A percentile compares a stretch with the other conserved stretches of the same genome.
phyloP scores from a whole-genome alignment of 176 grass and related monocot species.

The Dendrocalamus sinicus region DNA sequence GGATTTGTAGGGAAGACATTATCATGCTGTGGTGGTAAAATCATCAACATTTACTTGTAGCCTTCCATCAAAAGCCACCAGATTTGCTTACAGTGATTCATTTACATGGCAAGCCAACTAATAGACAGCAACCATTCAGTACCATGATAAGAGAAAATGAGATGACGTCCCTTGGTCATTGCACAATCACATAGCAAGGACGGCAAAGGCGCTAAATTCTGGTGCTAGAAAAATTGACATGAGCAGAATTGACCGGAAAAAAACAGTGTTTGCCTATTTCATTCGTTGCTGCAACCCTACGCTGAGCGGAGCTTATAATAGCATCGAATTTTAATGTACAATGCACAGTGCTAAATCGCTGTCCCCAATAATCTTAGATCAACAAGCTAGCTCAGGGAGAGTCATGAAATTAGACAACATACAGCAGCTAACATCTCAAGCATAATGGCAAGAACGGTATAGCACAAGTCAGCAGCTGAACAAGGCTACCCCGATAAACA shows the following conservation, averaged over 20 bases:
- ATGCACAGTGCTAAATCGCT: neutral
- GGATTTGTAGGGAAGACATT: neutral
- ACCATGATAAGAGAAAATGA: neutral
- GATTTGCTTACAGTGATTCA: neutral
- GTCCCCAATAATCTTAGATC: neutral
- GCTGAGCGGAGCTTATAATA: conserved; percentile 28
- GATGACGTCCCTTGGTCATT: neutral
- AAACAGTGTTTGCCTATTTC: neutral
- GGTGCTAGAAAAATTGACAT: neutral
- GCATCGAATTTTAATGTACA: conserved; percentile 26
- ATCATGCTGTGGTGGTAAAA: neutral
- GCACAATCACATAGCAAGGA: neutral
- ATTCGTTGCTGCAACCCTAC: conserved; percentile 36
- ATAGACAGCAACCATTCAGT: neutral
- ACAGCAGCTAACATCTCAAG: conserved; percentile 43
- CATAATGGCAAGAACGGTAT: conserved; percentile 31
- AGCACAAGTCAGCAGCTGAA: neutral
- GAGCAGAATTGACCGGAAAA: neutral
- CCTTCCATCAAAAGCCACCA: neutral
- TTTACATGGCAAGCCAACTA: neutral
- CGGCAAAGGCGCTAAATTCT: neutral
- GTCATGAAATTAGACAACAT: conserved; percentile 32
- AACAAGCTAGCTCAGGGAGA: conserved; percentile 18
- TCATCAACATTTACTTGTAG: neutral
- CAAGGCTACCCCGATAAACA: conserved; percentile 15